These are phyloP conservation scores for Zizania latifolia DNA, from an alignment of 176 grass and related monocot species.

Conservation along the genomic window DNA sequence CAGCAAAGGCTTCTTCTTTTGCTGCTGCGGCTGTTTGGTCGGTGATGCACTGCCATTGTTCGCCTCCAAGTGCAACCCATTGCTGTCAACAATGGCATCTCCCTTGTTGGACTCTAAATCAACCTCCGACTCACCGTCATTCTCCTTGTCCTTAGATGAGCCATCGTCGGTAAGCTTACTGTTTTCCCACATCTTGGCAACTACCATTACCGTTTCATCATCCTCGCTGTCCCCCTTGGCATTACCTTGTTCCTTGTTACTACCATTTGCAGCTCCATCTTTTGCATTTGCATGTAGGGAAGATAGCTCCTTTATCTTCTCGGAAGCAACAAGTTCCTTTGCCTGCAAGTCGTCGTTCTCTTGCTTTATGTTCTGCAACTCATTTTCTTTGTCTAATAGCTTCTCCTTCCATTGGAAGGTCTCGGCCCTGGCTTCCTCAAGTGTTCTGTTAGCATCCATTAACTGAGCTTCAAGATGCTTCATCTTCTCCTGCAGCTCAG, in stretches of 20 bases:
- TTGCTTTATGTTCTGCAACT: slow-evolving; percentile 54
- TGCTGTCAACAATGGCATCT: slow-evolving; percentile 35
- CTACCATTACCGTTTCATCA: slow-evolving; percentile 43
- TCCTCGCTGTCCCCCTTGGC: slow-evolving; percentile 31
- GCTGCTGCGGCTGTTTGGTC: slow-evolving; percentile 52
- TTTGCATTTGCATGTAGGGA: slow-evolving; percentile 37
- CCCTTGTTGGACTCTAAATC: slow-evolving; percentile 59
- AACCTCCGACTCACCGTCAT: slow-evolving; percentile 34
- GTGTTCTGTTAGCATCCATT: slow-evolving; percentile 44
- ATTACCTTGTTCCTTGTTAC: slow-evolving; percentile 39
- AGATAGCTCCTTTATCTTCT: slow-evolving; percentile 58
- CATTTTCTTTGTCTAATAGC: slow-evolving; percentile 74
- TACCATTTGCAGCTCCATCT: slow-evolving; percentile 29
- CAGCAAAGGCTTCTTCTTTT: slow-evolving; percentile 78
- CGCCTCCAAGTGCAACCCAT: slow-evolving; percentile 24
- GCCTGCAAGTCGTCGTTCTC: slow-evolving; percentile 61
- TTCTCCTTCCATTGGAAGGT: slow-evolving; percentile 56
- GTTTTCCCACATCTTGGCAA: slow-evolving; percentile 57
- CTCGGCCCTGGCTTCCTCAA: slow-evolving; percentile 51
- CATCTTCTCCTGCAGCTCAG: slow-evolving; percentile 44
- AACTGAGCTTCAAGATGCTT: slow-evolving; percentile 59
- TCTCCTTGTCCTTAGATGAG: slow-evolving; percentile 43
- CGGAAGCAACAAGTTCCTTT: slow-evolving; percentile 43
- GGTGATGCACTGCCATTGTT: slow-evolving; percentile 33
- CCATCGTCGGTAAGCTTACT: slow-evolving; percentile 45